phyloP scores from a whole-genome alignment of 2,329 filamentous ascomycete species.

The Fusarium vanettenii region DNA sequence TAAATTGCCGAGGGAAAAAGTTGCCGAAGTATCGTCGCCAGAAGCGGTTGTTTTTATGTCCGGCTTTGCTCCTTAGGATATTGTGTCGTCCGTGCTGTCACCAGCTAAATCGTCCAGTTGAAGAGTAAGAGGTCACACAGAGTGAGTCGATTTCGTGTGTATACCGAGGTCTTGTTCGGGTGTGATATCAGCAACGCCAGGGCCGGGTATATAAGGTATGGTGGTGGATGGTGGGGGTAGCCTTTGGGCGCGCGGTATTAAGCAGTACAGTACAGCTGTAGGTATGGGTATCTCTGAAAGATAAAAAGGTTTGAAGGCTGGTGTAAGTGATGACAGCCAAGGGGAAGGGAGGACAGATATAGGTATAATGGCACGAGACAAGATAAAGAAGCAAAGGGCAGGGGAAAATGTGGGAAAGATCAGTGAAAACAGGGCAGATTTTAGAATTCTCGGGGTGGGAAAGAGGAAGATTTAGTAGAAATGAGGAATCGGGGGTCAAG shows the following conservation, averaged over 20 bases:
- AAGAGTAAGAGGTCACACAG: slow-evolving; percentile 11
- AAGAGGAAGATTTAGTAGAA: slow-evolving; percentile 42
- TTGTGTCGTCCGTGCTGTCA: slow-evolving; percentile 27
- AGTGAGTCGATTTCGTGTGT: slow-evolving; percentile 17
- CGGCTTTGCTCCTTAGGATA: slow-evolving; percentile 11
- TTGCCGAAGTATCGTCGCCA: slow-evolving; percentile 13
- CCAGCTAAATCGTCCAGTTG: slow-evolving; percentile 21
- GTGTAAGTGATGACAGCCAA: neutral
- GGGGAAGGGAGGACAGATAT: slow-evolving; percentile 5
- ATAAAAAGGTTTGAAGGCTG: neutral
- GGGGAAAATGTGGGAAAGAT: slow-evolving; percentile 23
- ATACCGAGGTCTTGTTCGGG: slow-evolving; percentile 33
- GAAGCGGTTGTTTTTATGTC: slow-evolving; percentile 12
- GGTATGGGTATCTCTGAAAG: slow-evolving; percentile 22
- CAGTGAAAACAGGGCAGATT: slow-evolving; percentile 20
- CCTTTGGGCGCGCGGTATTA: slow-evolving; percentile 8
- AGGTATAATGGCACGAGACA: slow-evolving; percentile 9
- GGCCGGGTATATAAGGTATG: slow-evolving; percentile 20
- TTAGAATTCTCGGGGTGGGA: slow-evolving; percentile 30
- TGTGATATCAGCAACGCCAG: slow-evolving; percentile 20
- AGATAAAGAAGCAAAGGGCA: slow-evolving; percentile 6
- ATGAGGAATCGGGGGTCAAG: slow-evolving; percentile 33
- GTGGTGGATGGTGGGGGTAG: slow-evolving; percentile 23
- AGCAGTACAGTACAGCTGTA: neutral
- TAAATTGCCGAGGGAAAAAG: slow-evolving; percentile 22